A percentile compares a stretch with the other conserved stretches of the same genome.
Conservation (phyloP, 2,329 filamentous ascomycete species). For the Colletotrichum melonis region DNA sequence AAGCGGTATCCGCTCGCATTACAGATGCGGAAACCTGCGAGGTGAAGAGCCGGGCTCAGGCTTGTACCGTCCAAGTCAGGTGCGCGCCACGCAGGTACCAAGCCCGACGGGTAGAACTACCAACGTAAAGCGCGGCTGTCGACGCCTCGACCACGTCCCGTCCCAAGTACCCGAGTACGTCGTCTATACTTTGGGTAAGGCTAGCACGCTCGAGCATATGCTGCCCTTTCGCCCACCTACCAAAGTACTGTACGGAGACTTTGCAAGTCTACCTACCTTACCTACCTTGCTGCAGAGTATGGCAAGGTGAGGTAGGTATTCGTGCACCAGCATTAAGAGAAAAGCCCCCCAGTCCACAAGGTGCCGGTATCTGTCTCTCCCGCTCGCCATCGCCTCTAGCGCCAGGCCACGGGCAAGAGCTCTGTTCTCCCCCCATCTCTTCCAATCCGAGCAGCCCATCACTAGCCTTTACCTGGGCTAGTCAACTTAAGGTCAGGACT, state of each 20-base stretch:
- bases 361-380: constrained; percentile 25
- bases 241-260: background rate
- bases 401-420: background rate
- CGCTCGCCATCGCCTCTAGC: constrained; percentile 30
- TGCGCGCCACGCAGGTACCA: constrained; percentile 10
- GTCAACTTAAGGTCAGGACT: background rate
- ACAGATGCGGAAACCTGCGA: background rate
- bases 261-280: too few relatives aligned
- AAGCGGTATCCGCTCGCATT: background rate
- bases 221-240: background rate
- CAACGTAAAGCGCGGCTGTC: constrained; percentile 11
- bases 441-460: constrained; percentile 10
- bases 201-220: constrained; percentile 11
- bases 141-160: constrained; percentile 13
- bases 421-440: constrained; percentile 9
- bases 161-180: constrained; percentile 11
- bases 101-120: constrained; percentile 5
- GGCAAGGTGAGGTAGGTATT: background rate
- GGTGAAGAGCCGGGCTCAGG: background rate
- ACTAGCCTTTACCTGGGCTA: background rate
- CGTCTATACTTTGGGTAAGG: constrained; percentile 13
- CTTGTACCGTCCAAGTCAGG: constrained; percentile 15
- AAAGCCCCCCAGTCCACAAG: constrained; percentile 11
- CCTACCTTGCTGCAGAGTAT: too few relatives aligned
- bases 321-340: background rate